Evolutionary conservation across 2,329 filamentous ascomycete genomes (phyloP), one percentile per base, ranked within the genome.

Genomic region (Trichoderma asperellum): DNA sequence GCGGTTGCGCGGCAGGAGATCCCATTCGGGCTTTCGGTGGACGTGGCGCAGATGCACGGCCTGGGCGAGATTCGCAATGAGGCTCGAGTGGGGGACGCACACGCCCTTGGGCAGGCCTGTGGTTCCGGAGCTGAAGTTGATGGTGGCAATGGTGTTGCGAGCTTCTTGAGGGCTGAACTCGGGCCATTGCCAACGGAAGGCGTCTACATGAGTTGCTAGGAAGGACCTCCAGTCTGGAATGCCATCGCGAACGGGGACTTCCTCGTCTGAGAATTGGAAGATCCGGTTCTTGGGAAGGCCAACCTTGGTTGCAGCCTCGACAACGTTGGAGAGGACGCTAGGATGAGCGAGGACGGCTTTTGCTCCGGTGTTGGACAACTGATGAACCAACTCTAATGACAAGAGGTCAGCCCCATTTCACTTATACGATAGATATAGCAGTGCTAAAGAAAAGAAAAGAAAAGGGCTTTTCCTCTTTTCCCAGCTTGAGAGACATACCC

Each of bases 81-180:
- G 76, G 70, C 85, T 86, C 70, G 80, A 75, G 71, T 86, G 84
- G 32, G 81, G 82, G 34, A 86, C 79, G 72, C 81, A 82, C 4
- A 86, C 84, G 24, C 84, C 83, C 73, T 86, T 86, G 6, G 84
- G 83, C 6, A 85, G 75, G 2, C 84, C 84, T 0, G 84, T 86
- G 0, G 84, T 86, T 1, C 84, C 84, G 7, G 82, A 84, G 32
- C 81, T 83, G 75, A 84, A 86, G 73, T 86, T 86, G 72, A 86
- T 82, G 5, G 82, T 84, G 34, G 79, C 81, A 4, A 81, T 73
- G 7, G 77, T 79, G 4, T 64, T 72, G 5, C 72, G 69, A 0
- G 83, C 79, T 58, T 83, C 78, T 14, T 76, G 57, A 4, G 78
- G 72, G 35, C 70, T 76, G 47, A 85, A 73, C 4, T 74, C 71